Base-by-base conservation (phyloP, 2,329 filamentous ascomycete genomes). In the Hymenoscyphus infarciens region DNA sequence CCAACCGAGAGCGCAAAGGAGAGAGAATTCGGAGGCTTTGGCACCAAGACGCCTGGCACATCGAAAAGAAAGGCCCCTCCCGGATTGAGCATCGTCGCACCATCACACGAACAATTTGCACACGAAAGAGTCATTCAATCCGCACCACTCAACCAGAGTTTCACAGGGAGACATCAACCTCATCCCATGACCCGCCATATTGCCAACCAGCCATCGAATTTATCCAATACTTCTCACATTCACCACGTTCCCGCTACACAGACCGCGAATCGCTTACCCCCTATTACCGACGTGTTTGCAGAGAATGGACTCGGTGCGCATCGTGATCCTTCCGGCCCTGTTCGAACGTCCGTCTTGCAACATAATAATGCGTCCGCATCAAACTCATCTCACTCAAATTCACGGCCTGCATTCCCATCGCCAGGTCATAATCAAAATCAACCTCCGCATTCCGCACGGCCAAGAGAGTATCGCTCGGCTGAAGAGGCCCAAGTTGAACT, bases 51-150 rank as follows among this genome's bases (percentile, higher is more conserved):
- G 0, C 90, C 91, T 4, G 87, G 84, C 68, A 87, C 91, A 67
- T 89, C 81, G 22, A 85, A 88, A 74, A 87, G 92, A 75, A 92
- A 91, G 74, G 89, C 90, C 6, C 95, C 95, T 45, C 91, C 92
- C 0, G 93, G 93, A 54, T 81, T 99, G 57, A 96, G 92, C 62
- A 99, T 99, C 69, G 90, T 96, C n/a, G 90, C 95, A 29, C 95
- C 95, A 1, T 92, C 92, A 5, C 92, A 96, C 68, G 87, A 95
- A 70, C 89, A 93, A 66, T 98, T 98, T 73, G 91, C 93, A 70
- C 87, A 92, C 72, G 95, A 99, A 81, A 85, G 95, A 70, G 92
- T 98, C 39, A 96, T 99, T 65, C 95, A 99, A 77, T 99, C 95
- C 3, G 95, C 95, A 7, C 95, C 95, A 16, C 83, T 99, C 27